A percentile compares a stretch with the other conserved stretches of the same genome.
Conservation (phyloP, 345 rosid species). For the Dimocarpus longan region DNA sequence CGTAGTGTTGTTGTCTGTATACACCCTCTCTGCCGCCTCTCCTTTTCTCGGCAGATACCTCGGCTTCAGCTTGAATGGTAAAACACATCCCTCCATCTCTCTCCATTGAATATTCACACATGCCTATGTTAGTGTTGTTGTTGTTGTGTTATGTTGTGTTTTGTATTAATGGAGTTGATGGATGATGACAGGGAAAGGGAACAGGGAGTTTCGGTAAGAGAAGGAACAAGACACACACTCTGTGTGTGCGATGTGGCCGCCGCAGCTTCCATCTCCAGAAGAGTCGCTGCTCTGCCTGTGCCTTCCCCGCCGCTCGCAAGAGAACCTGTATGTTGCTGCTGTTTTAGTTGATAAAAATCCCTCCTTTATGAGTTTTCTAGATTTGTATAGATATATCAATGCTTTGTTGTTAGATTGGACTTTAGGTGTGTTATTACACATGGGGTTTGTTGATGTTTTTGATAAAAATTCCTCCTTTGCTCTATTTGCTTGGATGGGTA, state of each 20-base stretch:
- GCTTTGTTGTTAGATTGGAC: neutral
- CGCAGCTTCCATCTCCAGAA: conserved; percentile 99
- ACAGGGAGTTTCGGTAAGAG: conserved; percentile 99
- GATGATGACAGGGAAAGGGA: conserved; percentile 74
- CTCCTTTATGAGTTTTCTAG: neutral
- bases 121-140: too few relatives aligned
- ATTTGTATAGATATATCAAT: neutral
- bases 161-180: neutral
- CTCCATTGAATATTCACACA: too few relatives aligned
- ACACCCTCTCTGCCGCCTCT: too few relatives aligned
- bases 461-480: neutral
- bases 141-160: neutral
- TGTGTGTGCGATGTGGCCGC: conserved; percentile 97
- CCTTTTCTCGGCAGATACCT: too few relatives aligned
- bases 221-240: conserved; percentile 98
- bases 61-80: too few relatives aligned
- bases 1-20: too few relatives aligned
- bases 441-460: neutral
- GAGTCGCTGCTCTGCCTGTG: conserved; percentile 96
- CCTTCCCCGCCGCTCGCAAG: conserved; percentile 97
- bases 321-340: conserved; percentile 64
- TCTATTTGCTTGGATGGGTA: neutral
- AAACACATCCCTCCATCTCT: too few relatives aligned
- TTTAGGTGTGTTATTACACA: neutral
- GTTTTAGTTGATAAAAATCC: too few relatives aligned